phyloP scores from a whole-genome alignment of 1,139 yeast genomes.

The Hyphopichia burtonii region DNA sequence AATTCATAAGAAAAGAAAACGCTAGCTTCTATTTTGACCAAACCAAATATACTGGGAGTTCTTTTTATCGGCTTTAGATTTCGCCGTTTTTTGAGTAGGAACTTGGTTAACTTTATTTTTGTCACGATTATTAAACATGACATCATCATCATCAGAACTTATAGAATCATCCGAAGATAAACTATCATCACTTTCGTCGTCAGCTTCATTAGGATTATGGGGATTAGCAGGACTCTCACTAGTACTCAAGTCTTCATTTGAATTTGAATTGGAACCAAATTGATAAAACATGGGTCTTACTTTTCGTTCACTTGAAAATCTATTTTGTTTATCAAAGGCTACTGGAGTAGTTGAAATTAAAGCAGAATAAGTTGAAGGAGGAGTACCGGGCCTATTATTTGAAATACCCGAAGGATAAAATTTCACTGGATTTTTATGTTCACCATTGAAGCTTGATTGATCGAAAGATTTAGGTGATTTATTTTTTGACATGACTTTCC shows the following conservation, averaged over 20 bases:
- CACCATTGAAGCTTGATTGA: conserved; percentile 8
- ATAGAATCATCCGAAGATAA: conserved; percentile 6
- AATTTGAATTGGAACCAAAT: neutral
- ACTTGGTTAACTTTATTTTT: neutral
- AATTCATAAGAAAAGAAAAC: neutral
- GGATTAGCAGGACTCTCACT: neutral
- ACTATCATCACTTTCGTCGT: conserved; percentile 8
- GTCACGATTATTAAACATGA: conserved; percentile 10
- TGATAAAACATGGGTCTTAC: neutral
- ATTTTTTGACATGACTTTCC: neutral
- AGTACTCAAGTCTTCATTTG: conserved; percentile 4
- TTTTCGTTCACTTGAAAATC: conserved; percentile 8
- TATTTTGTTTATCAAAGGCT: neutral
- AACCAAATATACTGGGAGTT: conserved; percentile 33
- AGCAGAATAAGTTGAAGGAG: conserved; percentile 5
- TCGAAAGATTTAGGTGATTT: conserved; percentile 2
- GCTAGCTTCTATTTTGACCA: conserved; percentile 27
- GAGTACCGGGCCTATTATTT: neutral
- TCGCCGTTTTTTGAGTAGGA: neutral
- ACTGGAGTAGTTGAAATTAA: neutral
- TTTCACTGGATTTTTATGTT: conserved; percentile 26
- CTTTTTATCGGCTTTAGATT: conserved; percentile 7
- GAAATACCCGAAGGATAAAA: conserved; percentile 28
- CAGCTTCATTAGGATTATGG: neutral
- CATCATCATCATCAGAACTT: conserved; percentile 16